Evolutionary conservation across 768 basidiomycete species (phyloP), one percentile per base, ranked within the genome.

Genomic region (Kwoniella europaea): DNA sequence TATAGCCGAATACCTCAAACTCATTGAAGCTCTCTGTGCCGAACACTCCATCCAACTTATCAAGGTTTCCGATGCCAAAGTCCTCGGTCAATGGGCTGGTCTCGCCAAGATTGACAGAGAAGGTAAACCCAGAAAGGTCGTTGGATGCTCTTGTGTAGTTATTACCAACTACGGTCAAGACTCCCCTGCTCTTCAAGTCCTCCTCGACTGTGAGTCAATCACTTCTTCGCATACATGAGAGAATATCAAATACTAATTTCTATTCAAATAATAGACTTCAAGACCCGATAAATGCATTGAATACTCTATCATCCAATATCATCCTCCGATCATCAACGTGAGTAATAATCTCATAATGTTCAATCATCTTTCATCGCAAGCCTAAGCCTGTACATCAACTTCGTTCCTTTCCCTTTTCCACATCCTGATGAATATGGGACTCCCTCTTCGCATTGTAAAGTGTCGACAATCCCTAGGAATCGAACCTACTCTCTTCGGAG

Each of bases 31-130:
- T 62, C 93, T 99, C 83, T 98, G 96, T 84, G 92, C 93, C 73
- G 94, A 97, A 87, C 95, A 98, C 90, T 96, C 95, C 86, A 98
- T 98, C 87, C 94, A 94, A 88, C 87, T 99, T 75, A 98, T 99
- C 92, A 98, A 98, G 87, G 93, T 95, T 77, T 92, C 92, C 79
- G 96, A 98, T 85, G 91, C 93, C 82, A 99, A 99, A 87, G 90
- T 96, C 76, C 91, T 99, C 82, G 96, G 96, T 44, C 93, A 91
- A 77, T 98, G 96, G 96, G 94, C 93, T 78, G 95, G 96, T 82
- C 89, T 99, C 73, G 98, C 96, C 91, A 99, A 99, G 89, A 95
- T 98, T 85, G 96, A 99, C 87, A 90, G 93, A 81, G 96, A 98
- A 87, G 96, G 96, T 76, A 98, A 97, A 87, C 92, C 96, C 59